Base-by-base conservation (phyloP, 345 rosid genomes). In the Populus nigra region DNA sequence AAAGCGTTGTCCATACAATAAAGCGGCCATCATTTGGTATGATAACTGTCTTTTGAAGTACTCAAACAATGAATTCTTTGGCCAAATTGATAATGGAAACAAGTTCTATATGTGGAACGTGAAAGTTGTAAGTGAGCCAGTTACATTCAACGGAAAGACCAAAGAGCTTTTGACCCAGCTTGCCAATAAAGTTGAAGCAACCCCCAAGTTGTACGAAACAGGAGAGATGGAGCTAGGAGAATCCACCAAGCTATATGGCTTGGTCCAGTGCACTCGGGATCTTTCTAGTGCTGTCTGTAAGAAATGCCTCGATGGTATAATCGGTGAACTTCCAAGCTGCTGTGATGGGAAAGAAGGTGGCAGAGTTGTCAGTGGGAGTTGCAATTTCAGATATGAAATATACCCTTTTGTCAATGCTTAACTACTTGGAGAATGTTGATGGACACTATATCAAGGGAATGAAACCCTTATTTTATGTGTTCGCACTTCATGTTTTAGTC, bases 301-400 rank as follows among this genome's bases (percentile, higher is more conserved):
- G 84, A 73, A 83, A 53, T 85, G 90, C 80, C 84, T 87, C 0
- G 84, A 82, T 29, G 84, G 79, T 5, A 82, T 81, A 10, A 83
- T 87, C 8, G 75, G 68, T 29, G 85, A 81, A 66, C 83, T 87
- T 65, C 87, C 84, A 25, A 85, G 77, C 39, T 87, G 90, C n/a
- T 87, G 88, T 67, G 88, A 87, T 29, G 88, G 85, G 53, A 85
- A 83, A 79, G 73, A 85, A 83, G 89, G 89, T 13, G 89, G 89
- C 29, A 79, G 86, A 50, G 85, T 87, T 73, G 83, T 87, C 18
- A 73, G 84, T 49, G 89, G 89, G 50, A 87, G 88, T 20, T 87
- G 89, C 43, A 87, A 85, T 65, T 74, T 87, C 50, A 77, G 86
- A 77, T 87, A 83, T 47, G 88, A 87, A 83, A 87, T 85, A 39